These are phyloP conservation scores for Zopfia rhizophila DNA, from an alignment of 2,329 filamentous ascomycete species.

Conservation along the genomic window DNA sequence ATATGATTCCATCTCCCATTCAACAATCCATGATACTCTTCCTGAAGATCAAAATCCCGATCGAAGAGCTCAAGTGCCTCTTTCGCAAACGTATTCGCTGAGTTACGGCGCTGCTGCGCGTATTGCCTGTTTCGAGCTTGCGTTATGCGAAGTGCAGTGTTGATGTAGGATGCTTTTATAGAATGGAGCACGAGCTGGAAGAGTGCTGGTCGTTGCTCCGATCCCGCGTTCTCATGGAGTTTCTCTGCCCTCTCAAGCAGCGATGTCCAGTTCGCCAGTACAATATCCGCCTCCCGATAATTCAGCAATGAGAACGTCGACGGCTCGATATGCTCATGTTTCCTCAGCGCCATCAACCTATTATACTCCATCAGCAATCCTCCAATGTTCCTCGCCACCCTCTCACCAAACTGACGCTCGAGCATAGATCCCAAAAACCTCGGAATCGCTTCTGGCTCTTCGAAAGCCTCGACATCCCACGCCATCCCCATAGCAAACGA, in stretches of 20 bases:
- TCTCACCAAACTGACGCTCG: constrained; percentile 6
- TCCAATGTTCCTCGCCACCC: neutral
- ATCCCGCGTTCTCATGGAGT: constrained; percentile 50
- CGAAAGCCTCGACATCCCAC: constrained; percentile 20
- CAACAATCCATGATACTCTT: constrained; percentile 23
- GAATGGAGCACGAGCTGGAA: constrained; percentile 70
- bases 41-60: constrained; percentile 24
- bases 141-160: constrained; percentile 38
- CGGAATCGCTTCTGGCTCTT: constrained; percentile 3
- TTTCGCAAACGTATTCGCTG: constrained; percentile 23
- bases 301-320: constrained; percentile 25
- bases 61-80: constrained; percentile 23
- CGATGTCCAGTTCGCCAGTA: constrained; percentile 17
- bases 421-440: constrained; percentile 9
- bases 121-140: constrained; percentile 65
- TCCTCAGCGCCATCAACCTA: constrained; percentile 9
- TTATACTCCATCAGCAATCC: constrained; percentile 12
- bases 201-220: constrained; percentile 63
- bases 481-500: constrained; percentile 31
- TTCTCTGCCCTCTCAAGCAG: constrained; percentile 13
- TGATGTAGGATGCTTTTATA: constrained; percentile 64
- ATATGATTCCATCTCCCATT: constrained; percentile 71
- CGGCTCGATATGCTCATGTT: constrained; percentile 16
- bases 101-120: constrained; percentile 45
- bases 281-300: constrained; percentile 25